Evolutionary conservation across 192 early-diverging fungal genomes (phyloP), one percentile per base, ranked within the genome.

Genomic region (Mortierella hygrophila): DNA sequence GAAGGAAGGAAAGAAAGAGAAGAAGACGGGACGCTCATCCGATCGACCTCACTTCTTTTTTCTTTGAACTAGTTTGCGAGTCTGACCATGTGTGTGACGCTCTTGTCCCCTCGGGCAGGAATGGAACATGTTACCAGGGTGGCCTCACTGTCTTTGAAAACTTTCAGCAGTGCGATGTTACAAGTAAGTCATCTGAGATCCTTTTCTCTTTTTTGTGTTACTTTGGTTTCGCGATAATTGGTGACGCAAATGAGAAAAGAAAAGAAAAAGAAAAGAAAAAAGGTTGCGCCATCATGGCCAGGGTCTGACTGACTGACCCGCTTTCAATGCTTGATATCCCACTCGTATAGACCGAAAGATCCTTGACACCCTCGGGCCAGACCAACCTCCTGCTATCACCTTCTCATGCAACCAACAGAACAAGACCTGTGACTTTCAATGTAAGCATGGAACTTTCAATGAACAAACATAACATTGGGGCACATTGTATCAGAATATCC

Each of bases 61-160:
- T n/a, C 32, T 23, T 18, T 47, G 37, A 26, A 32, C 70, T 92
- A 94, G 92, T 94, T 26, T 96, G 95, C 83, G 88, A 89, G 21
- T 84, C 79, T 8, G 94, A 96, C 76, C 70, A 81, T 20, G 93
- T 93, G 1, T 96, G 95, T 75, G 91, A 95, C 75, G 88, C 92
- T 0, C 72, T 96, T 41, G 93, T 93, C 42, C 92, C 93, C 9
- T 93, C 94, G 8, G 94, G 93, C 42, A 88, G 90, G 49, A 94
- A 94, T 55, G 95, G 95, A 15, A 93, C 93, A 29, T 96, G 95
- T 75, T 96, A 96, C 89, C 90, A 91, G 74, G 94, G 94, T 42
- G 94, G 94, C 35, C 60, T 94, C 71, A 93, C 94, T 18, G 93
- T 95, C 23, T 88, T 89, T 68, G 92, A 93, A 46, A 95, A 93